Evolutionary conservation across 345 rosid species (phyloP).

Genomic region (Aegle marmelos): DNA sequence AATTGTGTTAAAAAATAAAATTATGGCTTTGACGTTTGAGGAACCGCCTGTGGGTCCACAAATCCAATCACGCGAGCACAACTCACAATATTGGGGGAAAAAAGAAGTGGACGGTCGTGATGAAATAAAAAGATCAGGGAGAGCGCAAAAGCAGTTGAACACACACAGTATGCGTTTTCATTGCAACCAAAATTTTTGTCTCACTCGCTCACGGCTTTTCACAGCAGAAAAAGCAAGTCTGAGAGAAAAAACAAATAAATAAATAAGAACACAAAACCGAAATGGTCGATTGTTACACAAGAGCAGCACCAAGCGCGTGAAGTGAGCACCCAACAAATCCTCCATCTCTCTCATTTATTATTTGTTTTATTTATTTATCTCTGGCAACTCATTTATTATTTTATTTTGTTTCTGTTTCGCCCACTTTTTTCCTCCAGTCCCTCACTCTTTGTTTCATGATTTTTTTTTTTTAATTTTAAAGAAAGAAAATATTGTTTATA

Average conservation of each 20-base stretch:
- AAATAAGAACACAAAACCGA: not conserved
- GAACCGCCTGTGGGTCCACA: not conserved
- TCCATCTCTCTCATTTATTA: not conserved
- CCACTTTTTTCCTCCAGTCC: not conserved
- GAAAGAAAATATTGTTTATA: too few relatives aligned
- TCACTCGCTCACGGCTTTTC: not conserved
- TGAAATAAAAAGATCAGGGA: not conserved
- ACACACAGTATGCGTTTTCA: not conserved
- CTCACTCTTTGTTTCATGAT: not conserved
- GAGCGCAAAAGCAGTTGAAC: not conserved
- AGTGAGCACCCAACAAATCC: not conserved
- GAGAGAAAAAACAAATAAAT: not conserved
- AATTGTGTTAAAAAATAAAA: too few relatives aligned
- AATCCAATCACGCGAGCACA: not conserved
- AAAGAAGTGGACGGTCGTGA: not conserved
- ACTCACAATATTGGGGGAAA: not conserved
- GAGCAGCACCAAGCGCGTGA: constrained; percentile 5
- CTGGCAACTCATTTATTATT: not conserved
- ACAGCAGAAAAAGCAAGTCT: not conserved
- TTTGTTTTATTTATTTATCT: not conserved
- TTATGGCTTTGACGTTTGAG: too few relatives aligned
- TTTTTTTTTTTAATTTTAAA: not conserved
- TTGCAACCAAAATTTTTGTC: not conserved
- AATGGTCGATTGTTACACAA: not conserved
- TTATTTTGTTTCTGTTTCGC: not conserved